A percentile compares a stretch with the other conserved stretches of the same genome.
Evolutionary conservation across 257 asterid genomes (phyloP).

Genomic region (Lantana camara): DNA sequence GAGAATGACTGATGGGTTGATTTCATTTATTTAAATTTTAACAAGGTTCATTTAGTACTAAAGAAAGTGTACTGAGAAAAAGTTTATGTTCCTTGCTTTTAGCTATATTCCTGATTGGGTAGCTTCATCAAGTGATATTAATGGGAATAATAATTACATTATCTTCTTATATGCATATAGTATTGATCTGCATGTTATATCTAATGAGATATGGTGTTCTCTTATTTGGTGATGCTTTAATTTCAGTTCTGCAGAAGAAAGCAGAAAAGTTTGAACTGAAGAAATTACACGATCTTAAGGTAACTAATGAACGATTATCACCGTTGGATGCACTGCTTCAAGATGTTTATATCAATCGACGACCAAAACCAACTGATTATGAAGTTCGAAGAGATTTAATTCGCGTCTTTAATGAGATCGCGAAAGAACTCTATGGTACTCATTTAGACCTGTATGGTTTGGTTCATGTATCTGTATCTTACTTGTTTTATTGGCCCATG

Average conservation of each 20-base stretch:
- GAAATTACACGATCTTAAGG: constrained; percentile 45
- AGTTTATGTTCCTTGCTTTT: not conserved
- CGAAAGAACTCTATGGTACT: constrained; percentile 81
- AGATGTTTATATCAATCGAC: constrained; percentile 51
- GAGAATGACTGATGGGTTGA: constrained; percentile 3
- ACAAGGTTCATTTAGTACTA: not conserved
- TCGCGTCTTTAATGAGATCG: constrained; percentile 73
- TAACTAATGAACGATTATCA: constrained; percentile 41
- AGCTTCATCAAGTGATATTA: not conserved
- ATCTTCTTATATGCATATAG: not conserved
- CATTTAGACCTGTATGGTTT: constrained; percentile 13
- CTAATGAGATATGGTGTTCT: constrained; percentile 24
- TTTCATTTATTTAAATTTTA: not conserved
- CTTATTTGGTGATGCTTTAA: constrained; percentile 26
- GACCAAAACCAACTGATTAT: constrained; percentile 69
- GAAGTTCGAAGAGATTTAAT: constrained; percentile 64
- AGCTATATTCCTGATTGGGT: not conserved
- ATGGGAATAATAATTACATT: constrained; percentile 4
- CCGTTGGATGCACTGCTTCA: constrained; percentile 64
- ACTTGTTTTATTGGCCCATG: constrained; percentile 3
- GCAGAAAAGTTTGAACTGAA: constrained; percentile 64
- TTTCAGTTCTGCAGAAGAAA: constrained; percentile 64
- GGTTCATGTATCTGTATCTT: constrained; percentile 2
- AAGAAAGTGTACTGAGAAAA: constrained; percentile 9
- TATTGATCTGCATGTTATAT: constrained; percentile 4